Conservation (phyloP, 306 rosid genomes). For the Malus fusca region DNA sequence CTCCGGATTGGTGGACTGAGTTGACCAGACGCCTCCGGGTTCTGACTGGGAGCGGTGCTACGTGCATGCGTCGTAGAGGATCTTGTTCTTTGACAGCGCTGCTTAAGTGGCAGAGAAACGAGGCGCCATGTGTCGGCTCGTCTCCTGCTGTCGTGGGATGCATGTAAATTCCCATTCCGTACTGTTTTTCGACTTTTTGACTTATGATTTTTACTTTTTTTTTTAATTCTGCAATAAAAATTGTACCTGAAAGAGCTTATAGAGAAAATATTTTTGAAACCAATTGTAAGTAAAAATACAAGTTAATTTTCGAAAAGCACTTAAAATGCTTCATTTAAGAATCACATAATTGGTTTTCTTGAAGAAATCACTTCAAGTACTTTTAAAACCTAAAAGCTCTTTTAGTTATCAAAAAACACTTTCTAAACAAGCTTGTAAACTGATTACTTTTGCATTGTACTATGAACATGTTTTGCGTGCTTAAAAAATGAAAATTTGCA, state of each 20-base stretch:
- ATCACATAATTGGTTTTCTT: too few relatives aligned
- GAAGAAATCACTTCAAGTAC: rapidly evolving
- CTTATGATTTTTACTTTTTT: neutral
- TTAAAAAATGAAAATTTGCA: neutral
- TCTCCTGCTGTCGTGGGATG: neutral
- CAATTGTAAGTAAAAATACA: too few relatives aligned
- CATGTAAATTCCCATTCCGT: neutral
- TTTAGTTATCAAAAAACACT: too few relatives aligned
- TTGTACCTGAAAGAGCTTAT: neutral
- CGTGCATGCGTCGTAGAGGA: neutral
- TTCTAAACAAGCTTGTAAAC: neutral
- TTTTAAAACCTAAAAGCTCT: rapidly evolving
- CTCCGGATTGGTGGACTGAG: neutral
- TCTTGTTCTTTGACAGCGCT: neutral
- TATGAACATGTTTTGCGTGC: neutral
- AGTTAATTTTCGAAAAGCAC: too few relatives aligned
- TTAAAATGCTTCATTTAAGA: rapidly evolving
- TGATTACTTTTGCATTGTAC: neutral
- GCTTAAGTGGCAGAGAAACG: neutral
- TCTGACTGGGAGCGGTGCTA: neutral
- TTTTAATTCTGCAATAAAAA: neutral
- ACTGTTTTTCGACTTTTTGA: neutral
- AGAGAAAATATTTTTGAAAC: too few relatives aligned
- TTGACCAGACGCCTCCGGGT: neutral
- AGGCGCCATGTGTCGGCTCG: neutral